These are phyloP conservation scores for Globisporangium camurandrum DNA, from an alignment of 352 stramenopile genomes.

Conservation along the genomic window DNA sequence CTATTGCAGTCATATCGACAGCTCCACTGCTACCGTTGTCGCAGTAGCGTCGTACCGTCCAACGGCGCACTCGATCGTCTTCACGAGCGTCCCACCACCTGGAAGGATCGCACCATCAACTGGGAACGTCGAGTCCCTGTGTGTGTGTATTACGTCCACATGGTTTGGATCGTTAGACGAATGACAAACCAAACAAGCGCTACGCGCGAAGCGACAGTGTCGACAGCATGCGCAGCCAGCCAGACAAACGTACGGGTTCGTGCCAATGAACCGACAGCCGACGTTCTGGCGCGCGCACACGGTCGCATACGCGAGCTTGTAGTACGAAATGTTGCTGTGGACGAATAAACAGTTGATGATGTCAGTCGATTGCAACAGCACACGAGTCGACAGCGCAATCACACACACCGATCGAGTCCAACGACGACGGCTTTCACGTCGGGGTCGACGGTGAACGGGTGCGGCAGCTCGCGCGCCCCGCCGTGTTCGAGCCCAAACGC, in stretches of 20 bases:
- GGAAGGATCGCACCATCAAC: slow-evolving; percentile 66
- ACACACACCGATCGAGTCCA: slow-evolving; percentile 57
- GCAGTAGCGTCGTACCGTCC: slow-evolving; percentile 32
- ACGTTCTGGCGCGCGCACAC: slow-evolving; percentile 61
- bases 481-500: slow-evolving; percentile 61
- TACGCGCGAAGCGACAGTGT: too few relatives aligned
- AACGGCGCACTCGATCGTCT: slow-evolving; percentile 56
- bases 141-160: too few relatives aligned
- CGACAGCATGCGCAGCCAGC: too few relatives aligned
- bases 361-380: background rate
- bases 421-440: slow-evolving; percentile 76
- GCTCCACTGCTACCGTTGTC: background rate
- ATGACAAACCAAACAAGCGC: too few relatives aligned
- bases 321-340: slow-evolving; percentile 67
- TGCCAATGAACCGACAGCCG: slow-evolving; percentile 74
- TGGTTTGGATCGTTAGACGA: too few relatives aligned
- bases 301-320: slow-evolving; percentile 81
- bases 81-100: slow-evolving; percentile 57
- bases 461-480: slow-evolving; percentile 59
- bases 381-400: background rate
- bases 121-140: slow-evolving; percentile 70
- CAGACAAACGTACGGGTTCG: slow-evolving; percentile 51
- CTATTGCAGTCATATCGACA: background rate
- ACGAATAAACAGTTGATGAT: too few relatives aligned
- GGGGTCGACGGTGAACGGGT: slow-evolving; percentile 56